Evolutionary conservation across 192 early-diverging fungal species (phyloP), one percentile per base, ranked within the genome.

Genomic region (Coemansia sp.): DNA sequence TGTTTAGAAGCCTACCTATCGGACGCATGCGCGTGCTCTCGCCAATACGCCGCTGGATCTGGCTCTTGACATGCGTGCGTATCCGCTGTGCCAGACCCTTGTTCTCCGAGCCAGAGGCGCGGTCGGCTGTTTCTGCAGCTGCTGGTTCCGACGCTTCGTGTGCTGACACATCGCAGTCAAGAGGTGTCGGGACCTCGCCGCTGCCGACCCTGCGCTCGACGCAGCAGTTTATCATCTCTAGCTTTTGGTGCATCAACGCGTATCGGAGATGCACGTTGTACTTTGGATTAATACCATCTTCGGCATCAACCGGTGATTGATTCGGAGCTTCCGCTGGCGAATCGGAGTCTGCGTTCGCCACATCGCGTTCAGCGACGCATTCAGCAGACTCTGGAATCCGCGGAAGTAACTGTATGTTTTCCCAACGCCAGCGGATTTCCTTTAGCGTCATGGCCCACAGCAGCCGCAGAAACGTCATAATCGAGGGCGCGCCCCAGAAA

Each of bases 211-310:
- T 71, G 56, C 86, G 82, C 21, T 77, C 64, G 33, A 87, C 78
- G 65, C 91, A 92, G 60, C 88, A 90, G 67, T 92, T 92, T 48
- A 92, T 73, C 89, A 92, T 91, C 31, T 86, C 82, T 12, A 92
- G 68, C 46, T 91, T 92, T 81, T 91, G 88, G 63, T 89, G 80
- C 1, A 86, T 62, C 23, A 90, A 63, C 51, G 83, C 83, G 58
- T 81, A 89, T n/a, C 79, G 72, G 4, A 92, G 65, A 53, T 90
- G 86, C 12, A 90, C 85, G 5, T 46, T 40, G 45, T 29, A 67
- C 14, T 52, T 60, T 16, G 56, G 29, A 8, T 60, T 44, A 3
- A 21, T 1, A 23, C 30, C 0, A 23, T 19, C 46, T 19, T 24
- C n/a, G 6, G 16, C 33, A 10, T 54, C 43, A 25, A 48, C 27